Conservation (phyloP, 352 stramenopile genomes). For the Hyaloperonospora brassicae region DNA sequence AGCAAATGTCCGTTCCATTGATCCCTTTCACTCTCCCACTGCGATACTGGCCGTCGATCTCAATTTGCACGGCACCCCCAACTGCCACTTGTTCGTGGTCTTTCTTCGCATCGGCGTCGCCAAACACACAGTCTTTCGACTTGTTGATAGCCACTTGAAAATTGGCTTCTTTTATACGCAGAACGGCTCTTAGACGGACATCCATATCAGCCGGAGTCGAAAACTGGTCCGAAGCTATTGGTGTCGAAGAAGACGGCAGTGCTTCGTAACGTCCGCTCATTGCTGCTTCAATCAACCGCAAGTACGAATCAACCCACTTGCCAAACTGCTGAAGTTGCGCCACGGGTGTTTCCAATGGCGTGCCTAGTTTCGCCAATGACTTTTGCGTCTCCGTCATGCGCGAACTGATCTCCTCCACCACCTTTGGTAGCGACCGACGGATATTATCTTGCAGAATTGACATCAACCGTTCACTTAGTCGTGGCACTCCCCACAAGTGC, state of each 20-base stretch:
- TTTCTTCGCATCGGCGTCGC: background rate
- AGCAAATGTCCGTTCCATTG: conserved; percentile 14
- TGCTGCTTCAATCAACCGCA: conserved; percentile 27
- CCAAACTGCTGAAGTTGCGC: conserved; percentile 28
- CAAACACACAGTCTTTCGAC: background rate
- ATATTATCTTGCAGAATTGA: conserved; percentile 48
- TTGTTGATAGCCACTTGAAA: background rate
- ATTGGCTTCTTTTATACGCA: background rate
- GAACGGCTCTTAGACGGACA: conserved; percentile 14
- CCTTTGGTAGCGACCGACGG: conserved; percentile 32
- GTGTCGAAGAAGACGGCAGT: background rate
- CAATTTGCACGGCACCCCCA: background rate
- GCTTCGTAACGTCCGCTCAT: conserved; percentile 28
- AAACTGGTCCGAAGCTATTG: no score
- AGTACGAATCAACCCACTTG: conserved; percentile 24
- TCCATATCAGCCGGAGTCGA: conserved; percentile 13
- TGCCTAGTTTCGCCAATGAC: conserved; percentile 21
- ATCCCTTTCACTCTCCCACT: conserved; percentile 10
- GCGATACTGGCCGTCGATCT: background rate
- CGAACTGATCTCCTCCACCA: conserved; percentile 35
- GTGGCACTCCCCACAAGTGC: conserved; percentile 29
- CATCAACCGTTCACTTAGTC: conserved; percentile 31
- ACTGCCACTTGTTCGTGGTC: background rate
- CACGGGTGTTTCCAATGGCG: conserved; percentile 14
- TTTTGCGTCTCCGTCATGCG: conserved; percentile 17